These are phyloP conservation scores for Penicillium paneum DNA, from an alignment of 2,329 filamentous ascomycete genomes.

Conservation along the genomic window DNA sequence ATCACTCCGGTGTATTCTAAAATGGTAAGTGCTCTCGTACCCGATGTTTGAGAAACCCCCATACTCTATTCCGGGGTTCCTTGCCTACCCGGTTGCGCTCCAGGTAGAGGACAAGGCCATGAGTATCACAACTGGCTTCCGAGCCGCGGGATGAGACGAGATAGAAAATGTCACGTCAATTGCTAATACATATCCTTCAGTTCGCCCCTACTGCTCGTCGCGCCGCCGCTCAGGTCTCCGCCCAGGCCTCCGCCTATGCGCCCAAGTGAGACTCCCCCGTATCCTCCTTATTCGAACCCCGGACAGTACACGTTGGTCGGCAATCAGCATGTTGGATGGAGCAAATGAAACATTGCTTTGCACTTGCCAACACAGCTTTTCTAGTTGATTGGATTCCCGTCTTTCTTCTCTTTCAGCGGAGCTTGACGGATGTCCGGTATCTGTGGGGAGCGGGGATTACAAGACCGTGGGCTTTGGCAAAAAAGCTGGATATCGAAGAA, in stretches of 20 bases:
- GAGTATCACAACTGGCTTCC: constrained; percentile 5
- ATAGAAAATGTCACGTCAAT: not conserved
- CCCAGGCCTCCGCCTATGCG: constrained; percentile 55
- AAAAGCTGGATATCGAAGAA: not conserved
- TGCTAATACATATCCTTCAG: constrained; percentile 25
- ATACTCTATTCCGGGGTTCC: not conserved
- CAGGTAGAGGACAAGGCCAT: constrained; percentile 2
- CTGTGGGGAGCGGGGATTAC: not conserved
- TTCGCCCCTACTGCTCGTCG: constrained; percentile 38
- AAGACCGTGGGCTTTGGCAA: not conserved
- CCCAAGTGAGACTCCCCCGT: constrained; percentile 50
- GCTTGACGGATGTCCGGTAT: not conserved
- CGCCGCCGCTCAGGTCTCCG: constrained; percentile 48
- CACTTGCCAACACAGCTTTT: not conserved
- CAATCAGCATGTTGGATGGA: not conserved
- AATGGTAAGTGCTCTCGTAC: constrained; percentile 29
- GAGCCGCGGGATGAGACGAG: constrained; percentile 14
- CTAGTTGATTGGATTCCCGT: not conserved
- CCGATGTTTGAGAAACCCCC: no score
- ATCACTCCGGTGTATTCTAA: constrained; percentile 25
- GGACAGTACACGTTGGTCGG: not conserved
- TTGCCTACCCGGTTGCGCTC: not conserved
- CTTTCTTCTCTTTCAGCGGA: not conserved
- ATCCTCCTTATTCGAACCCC: not conserved
- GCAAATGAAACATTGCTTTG: not conserved